Base-by-base conservation (phyloP, 768 basidiomycete genomes). In the Phylloporus arenicola region DNA sequence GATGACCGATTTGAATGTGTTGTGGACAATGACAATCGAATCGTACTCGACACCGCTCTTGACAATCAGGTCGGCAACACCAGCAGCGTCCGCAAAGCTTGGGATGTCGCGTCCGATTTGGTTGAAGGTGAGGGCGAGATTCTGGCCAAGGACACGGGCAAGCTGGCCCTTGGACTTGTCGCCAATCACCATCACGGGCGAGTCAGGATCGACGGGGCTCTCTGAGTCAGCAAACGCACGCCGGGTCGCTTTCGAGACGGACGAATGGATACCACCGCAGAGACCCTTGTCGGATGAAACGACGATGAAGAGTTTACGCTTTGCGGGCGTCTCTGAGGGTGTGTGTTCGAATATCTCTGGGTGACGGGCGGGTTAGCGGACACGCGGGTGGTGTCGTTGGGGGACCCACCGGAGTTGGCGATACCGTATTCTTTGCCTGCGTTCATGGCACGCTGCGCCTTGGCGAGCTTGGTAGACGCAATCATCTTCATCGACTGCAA, bases 261-360 rank as follows among this genome's bases (percentile, higher is more conserved):
- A 92, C 37, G 95, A 98, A 77, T 98, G 95, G 64, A 99, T 95
- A 79, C 96, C 95, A 74, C 96, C 95, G 67, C 95, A 99, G 51
- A 99, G 90, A 73, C 96, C 95, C 75, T 94, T 93, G 84, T 98
- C 95, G 48, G 95, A 97, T 41, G 95, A 96, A 64, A 96, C 72
- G 68, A 94, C 91, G 58, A 98, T 68, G 76, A 95, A 93, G 58
- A 98, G 91, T 66, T 88, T 89, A 68, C 80, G 83, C 64, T 83
- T 77, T 40, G 81, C 75, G 19, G 83, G 75, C 37, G 80, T 75
- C 64, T 90, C 87, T 12, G 85, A 74, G 24, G 81, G 68, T 7
- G 84, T 74, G 71, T 95, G 80, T 50, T 83, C 76, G 75, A 94
- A 96, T 61, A 98, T 81, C 81, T 96, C 92, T 92, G 71, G 33